A percentile compares a stretch with the other conserved stretches of the same genome.
These are phyloP conservation scores for Physaria fendleri DNA, from an alignment of 345 rosid genomes.

Conservation along the genomic window DNA sequence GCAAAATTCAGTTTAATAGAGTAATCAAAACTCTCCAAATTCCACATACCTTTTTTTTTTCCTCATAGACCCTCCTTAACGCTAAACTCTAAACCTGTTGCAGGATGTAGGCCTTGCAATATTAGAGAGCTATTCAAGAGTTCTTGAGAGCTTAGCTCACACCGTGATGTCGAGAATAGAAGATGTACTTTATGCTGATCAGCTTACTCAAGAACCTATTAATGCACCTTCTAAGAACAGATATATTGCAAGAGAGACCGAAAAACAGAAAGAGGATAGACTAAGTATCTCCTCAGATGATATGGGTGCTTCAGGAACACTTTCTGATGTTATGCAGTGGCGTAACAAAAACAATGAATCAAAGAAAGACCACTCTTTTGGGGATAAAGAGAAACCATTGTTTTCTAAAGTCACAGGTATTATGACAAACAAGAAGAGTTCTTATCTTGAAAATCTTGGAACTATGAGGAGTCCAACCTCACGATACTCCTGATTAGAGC, in stretches of 20 bases:
- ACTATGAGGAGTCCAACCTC: conserved; percentile 67
- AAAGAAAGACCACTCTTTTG: conserved; percentile 38
- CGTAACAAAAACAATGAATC: conserved; percentile 35
- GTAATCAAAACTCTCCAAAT: conserved; percentile 5
- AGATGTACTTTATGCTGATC: conserved; percentile 69
- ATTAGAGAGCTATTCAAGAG: conserved; percentile 81
- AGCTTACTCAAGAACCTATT: conserved; percentile 47
- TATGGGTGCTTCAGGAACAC: conserved; percentile 32
- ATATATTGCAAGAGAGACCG: conserved; percentile 3
- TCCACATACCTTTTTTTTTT: not conserved
- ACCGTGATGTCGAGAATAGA: conserved; percentile 71
- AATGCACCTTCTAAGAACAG: conserved; percentile 35
- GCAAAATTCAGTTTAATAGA: conserved; percentile 65
- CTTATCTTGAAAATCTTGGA: conserved; percentile 59
- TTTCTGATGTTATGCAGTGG: conserved; percentile 83
- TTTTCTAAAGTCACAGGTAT: conserved; percentile 35
- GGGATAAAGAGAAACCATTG: conserved; percentile 36
- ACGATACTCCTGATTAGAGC: conserved; percentile 32
- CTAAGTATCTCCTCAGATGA: conserved; percentile 27
- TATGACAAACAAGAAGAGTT: conserved; percentile 43
- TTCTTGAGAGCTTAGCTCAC: conserved; percentile 77
- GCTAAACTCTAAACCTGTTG: too few species aligned
- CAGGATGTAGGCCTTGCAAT: conserved; percentile 87
- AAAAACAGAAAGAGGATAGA: conserved; percentile 28
- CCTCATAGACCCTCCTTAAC: too few species aligned